Base-by-base conservation (phyloP, 106 monocot species). In the Dactylorhiza incarnata region DNA sequence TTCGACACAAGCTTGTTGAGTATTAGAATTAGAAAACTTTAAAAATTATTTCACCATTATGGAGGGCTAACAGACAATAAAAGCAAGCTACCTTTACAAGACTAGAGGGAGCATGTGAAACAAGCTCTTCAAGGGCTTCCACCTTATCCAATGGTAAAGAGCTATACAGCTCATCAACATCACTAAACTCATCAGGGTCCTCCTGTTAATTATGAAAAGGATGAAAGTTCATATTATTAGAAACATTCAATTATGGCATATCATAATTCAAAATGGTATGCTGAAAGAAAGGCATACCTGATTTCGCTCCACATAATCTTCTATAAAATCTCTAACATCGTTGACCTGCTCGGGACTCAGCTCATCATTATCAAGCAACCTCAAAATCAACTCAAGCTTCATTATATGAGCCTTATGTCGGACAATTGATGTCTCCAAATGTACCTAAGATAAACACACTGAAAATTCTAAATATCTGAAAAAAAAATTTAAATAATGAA, bases 301-400 rank as follows among this genome's bases (percentile, higher is more conserved):
- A 86, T 99, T 99, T 45, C 99, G 84, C 82, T 99, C 99, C 71
- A 94, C 91, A 84, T 99, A 99, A 84, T 99, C 99, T 80, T 94
- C 94, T 48, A 99, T 68, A 79, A 94, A 94, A 63, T 99, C 94
- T 87, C 86, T 94, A 59, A 92, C 81, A 81, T 99, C 99, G 85
- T 99, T 94, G 68, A 99, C 94, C 75, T 99, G 89, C 16, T 99
- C 99, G 85, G 94, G 91, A 78, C 91, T 99, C 82, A 99, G 85
- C 71, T 92, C 91, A 82, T 99, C 94, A 88, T 99, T 99, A 81
- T 99, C 99, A 45, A 99, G 71, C 67, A 99, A 78, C 81, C 99
- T 94, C 82, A 99, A 88, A 19, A 99, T 91, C 78, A 89, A 81
- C 82, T 99, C 99, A 77, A 99, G 76, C 82, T 99, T 99, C 85